These are phyloP conservation scores for Aquilaria yunnanensis DNA, from an alignment of 345 rosid species.

Conservation along the genomic window DNA sequence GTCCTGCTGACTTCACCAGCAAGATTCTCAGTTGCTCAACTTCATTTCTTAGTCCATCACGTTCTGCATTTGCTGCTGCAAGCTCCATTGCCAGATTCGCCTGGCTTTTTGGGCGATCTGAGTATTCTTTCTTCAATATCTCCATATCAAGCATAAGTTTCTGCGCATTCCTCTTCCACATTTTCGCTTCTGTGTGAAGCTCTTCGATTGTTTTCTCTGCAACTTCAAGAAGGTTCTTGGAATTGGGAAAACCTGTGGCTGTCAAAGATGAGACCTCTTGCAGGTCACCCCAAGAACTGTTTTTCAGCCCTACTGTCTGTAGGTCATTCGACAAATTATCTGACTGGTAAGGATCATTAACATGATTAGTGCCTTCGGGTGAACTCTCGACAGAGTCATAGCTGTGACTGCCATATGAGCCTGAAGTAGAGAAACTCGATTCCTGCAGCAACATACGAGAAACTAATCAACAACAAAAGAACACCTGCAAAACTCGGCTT, in stretches of 20 bases:
- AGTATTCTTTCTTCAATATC: conserved; percentile 30
- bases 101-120: conserved; percentile 36
- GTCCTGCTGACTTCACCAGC: conserved; percentile 19
- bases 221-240: conserved; percentile 36
- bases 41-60: conserved; percentile 38
- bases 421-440: conserved; percentile 22
- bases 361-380: conserved; percentile 7
- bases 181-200: conserved; percentile 40
- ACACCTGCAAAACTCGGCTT: too few species aligned
- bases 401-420: conserved; percentile 32
- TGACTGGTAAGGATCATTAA: conserved; percentile 24
- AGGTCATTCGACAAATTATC: conserved; percentile 22
- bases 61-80: conserved; percentile 33
- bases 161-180: conserved; percentile 50
- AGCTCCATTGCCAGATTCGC: conserved; percentile 36
- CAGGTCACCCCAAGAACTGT: conserved; percentile 18
- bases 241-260: conserved; percentile 19
- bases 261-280: conserved; percentile 16
- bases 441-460: conserved; percentile 17
- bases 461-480: too few species aligned
- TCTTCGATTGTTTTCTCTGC: conserved; percentile 45
- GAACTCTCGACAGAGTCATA: conserved; percentile 26
- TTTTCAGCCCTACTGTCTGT: conserved; percentile 13
- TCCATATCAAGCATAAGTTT: conserved; percentile 45
- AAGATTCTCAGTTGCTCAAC: conserved; percentile 32